Evolutionary conservation across 2,329 filamentous ascomycete genomes (phyloP).

Genomic region (Sphaerulina musiva): DNA sequence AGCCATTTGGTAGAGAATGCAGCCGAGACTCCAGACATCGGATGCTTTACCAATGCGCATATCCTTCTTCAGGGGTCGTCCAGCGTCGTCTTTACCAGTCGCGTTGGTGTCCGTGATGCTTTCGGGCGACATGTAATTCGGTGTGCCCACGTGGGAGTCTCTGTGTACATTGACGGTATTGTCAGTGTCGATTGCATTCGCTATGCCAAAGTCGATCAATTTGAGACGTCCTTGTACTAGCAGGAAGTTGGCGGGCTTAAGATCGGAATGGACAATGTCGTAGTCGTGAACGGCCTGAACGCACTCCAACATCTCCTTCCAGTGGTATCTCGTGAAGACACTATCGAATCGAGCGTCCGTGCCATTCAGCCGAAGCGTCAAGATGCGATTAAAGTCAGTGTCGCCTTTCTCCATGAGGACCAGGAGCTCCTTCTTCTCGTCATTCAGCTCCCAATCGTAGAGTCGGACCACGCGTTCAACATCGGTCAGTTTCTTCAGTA

Average conservation of each 20-base stretch:
- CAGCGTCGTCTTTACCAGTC: slow-evolving; percentile 37
- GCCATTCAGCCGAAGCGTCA: slow-evolving; percentile 61
- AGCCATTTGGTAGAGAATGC: slow-evolving; percentile 95
- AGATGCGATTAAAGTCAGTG: slow-evolving; percentile 79
- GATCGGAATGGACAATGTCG: slow-evolving; percentile 92
- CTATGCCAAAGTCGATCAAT: slow-evolving; percentile 97
- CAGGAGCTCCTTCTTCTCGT: slow-evolving; percentile 75
- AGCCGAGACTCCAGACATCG: slow-evolving; percentile 93
- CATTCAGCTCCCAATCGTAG: slow-evolving; percentile 88
- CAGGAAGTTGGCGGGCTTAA: slow-evolving; percentile 96
- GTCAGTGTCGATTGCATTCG: slow-evolving; percentile 91
- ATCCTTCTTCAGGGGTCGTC: slow-evolving; percentile 56
- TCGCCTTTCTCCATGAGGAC: slow-evolving; percentile 97
- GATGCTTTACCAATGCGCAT: slow-evolving; percentile 95
- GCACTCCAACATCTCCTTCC: slow-evolving; percentile 99
- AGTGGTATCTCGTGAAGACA: slow-evolving; percentile 92
- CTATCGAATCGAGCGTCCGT: slow-evolving; percentile 74
- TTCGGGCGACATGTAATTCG: slow-evolving; percentile 98
- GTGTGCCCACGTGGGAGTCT: slow-evolving; percentile 89
- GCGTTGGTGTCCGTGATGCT: slow-evolving; percentile 82
- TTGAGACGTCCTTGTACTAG: slow-evolving; percentile 85
- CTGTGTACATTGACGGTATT: slow-evolving; percentile 96
- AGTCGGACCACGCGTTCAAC: slow-evolving; percentile 87
- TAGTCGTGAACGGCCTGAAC: slow-evolving; percentile 79
- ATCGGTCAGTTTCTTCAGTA: slow-evolving; percentile 71